Conservation (phyloP, 768 basidiomycete species). For the Obba rivulosa region DNA sequence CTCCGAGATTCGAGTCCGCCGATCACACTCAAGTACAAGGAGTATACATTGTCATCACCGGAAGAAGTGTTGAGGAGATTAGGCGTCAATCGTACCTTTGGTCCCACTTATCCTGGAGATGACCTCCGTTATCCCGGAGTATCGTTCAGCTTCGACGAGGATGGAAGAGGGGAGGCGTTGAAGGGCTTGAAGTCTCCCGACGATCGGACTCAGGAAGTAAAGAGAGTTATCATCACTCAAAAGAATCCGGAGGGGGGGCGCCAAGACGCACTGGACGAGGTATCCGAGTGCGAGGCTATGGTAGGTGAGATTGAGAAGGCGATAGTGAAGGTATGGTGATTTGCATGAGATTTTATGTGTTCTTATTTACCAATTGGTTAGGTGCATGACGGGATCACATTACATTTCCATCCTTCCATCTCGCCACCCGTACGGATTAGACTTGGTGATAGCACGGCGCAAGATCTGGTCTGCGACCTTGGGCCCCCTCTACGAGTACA, state of each 20-base stretch:
- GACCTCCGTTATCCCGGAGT: conserved; percentile 78
- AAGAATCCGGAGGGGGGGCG: conserved; percentile 51
- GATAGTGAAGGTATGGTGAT: conserved; percentile 52
- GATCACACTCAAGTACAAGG: conserved; percentile 64
- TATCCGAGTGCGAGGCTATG: conserved; percentile 61
- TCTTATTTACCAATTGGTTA: conserved; percentile 22
- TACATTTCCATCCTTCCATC: conserved; percentile 60
- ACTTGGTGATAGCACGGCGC: conserved; percentile 73
- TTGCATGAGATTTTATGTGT: too few species aligned
- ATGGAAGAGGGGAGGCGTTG: conserved; percentile 44
- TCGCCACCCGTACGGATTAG: conserved; percentile 50
- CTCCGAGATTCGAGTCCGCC: conserved; percentile 65
- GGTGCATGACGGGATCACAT: conserved; percentile 68
- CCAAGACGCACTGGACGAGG: conserved; percentile 71
- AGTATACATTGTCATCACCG: conserved; percentile 53
- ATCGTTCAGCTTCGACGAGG: conserved; percentile 82
- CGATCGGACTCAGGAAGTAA: conserved; percentile 71
- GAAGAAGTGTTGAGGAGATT: conserved; percentile 58
- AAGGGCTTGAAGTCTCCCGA: conserved; percentile 42
- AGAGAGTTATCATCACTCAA: conserved; percentile 68
- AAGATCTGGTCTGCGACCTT: conserved; percentile 74
- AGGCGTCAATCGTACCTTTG: conserved; percentile 67
- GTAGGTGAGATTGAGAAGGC: conserved; percentile 64
- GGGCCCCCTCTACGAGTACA: conserved; percentile 73
- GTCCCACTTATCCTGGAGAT: conserved; percentile 77